Evolutionary conservation across 2,329 filamentous ascomycete genomes (phyloP), one percentile per base, ranked within the genome.

Genomic region (Dactylellina cionopaga): DNA sequence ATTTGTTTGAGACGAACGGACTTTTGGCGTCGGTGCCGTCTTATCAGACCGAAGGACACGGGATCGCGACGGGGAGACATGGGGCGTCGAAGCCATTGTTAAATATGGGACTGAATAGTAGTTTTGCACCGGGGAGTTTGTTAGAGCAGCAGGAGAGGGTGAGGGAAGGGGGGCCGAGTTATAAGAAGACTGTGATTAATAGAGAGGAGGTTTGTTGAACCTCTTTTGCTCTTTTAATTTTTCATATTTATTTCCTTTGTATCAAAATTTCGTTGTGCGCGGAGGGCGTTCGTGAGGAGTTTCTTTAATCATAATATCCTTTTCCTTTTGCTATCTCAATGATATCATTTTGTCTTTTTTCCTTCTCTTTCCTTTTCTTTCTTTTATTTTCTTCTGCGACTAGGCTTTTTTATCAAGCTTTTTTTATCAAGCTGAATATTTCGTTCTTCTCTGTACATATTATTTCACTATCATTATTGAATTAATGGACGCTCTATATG

Each of bases 361-460:
- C 11, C 37, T 17, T 29, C 17, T 35, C 59, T 35, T 63, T 49
- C 49, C 37, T 55, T 60, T 60, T 43, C 55, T 27, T 47, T 11
- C 33, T 43, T 24, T 33, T 58, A 63, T 62, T 49, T 69, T 55
- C 49, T 52, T 62, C 51, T 35, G 33, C 60, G 39, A 44, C n/a
- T n/a, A n/a, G 65, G 43, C 49, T 71, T 74, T 65, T 65, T 71
- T 60, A 52, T 31, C 33, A 56, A 47, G 54, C 27, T 62, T 66
- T 46, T 55, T 43, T 54, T 52, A 25, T n/a, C 22, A 46, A 49
- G 79, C 80, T 85, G 74, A 80, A 80, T 52, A 83, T 85, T 76
- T 79, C 81, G 63, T 81, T 81, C 76, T 78, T 83, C 64, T 83
- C 83, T 84, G 81, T 66, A 81, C 77, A 60, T 43, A 41, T 13